Percentiles rank a stretch among this genome's conserved stretches.
These are phyloP conservation scores for Candida pseudoglaebosa DNA, from an alignment of 805 yeast species.

Conservation along the genomic window DNA sequence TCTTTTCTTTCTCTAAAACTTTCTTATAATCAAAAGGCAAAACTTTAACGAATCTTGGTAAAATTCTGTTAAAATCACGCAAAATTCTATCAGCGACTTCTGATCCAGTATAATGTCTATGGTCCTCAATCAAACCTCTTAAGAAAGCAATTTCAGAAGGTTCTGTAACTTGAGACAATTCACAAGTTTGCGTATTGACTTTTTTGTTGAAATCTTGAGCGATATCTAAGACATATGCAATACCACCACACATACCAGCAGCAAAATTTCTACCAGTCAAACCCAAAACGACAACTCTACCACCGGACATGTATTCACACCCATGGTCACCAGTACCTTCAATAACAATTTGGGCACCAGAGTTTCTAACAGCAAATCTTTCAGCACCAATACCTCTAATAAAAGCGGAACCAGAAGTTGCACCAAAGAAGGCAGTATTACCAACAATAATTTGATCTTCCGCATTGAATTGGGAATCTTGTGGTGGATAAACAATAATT, in stretches of 20 bases:
- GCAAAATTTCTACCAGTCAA: conserved; percentile 89
- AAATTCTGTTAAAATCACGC: conserved; percentile 80
- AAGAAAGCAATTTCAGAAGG: conserved; percentile 92
- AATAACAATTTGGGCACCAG: conserved; percentile 95
- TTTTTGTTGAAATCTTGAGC: conserved; percentile 85
- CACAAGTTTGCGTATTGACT: conserved; percentile 80
- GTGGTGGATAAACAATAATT: conserved; percentile 87
- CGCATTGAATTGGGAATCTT: conserved; percentile 77
- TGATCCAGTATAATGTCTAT: conserved; percentile 90
- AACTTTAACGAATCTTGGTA: conserved; percentile 89
- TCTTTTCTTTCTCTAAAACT: conserved; percentile 77
- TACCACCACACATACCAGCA: conserved; percentile 99
- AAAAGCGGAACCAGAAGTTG: conserved; percentile 91
- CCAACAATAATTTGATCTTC: conserved; percentile 96
- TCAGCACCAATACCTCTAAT: conserved; percentile 98
- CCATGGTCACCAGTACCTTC: conserved; percentile 99
- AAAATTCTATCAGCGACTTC: conserved; percentile 82
- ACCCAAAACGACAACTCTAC: conserved; percentile 91
- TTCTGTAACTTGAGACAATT: conserved; percentile 69
- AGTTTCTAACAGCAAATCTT: conserved; percentile 96
- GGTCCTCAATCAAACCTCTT: conserved; percentile 91
- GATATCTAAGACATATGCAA: conserved; percentile 92
- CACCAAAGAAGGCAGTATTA: conserved; percentile 97
- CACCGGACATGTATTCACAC: conserved; percentile 99
- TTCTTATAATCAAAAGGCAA: conserved; percentile 88